Evolutionary conservation across 306 rosid species (phyloP).

Genomic region (Spatholobus suberectus): DNA sequence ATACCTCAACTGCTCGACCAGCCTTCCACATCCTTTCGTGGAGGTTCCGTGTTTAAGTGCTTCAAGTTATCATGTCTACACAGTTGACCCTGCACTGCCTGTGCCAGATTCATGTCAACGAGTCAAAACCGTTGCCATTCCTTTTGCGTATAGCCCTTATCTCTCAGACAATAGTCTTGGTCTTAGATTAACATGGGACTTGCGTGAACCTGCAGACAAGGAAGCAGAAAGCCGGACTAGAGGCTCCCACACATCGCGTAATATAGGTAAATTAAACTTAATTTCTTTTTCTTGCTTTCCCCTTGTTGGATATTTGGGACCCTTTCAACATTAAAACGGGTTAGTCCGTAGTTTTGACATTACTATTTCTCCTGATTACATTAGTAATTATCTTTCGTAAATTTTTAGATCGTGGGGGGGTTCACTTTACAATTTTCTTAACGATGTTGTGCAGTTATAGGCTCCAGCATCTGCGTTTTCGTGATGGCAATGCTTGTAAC

Average conservation of each 20-base stretch:
- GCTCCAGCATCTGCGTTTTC: conserved; percentile 40
- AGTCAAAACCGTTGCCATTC: conserved; percentile 70
- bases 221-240: conserved; percentile 19
- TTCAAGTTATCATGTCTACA: conserved; percentile 58
- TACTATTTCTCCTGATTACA: not conserved
- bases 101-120: conserved; percentile 58
- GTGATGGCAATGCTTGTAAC: conserved; percentile 37
- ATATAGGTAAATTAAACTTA: conserved; percentile 47
- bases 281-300: not conserved
- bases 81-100: conserved; percentile 55
- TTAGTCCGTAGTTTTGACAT: not conserved
- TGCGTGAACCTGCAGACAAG: conserved; percentile 43
- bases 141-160: conserved; percentile 75
- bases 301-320: not conserved
- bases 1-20: conserved; percentile 69
- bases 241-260: conserved; percentile 35
- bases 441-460: conserved; percentile 51
- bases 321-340: not conserved
- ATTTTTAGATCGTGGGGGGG: not conserved
- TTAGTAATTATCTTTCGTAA: not conserved
- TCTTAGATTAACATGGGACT: conserved; percentile 70
- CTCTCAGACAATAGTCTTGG: conserved; percentile 74
- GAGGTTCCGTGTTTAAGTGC: conserved; percentile 76
- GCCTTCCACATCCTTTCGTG: conserved; percentile 37
- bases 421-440: not conserved